These are phyloP conservation scores for Tribonema minus DNA, from an alignment of 108 stramenopile species.

Conservation along the genomic window DNA sequence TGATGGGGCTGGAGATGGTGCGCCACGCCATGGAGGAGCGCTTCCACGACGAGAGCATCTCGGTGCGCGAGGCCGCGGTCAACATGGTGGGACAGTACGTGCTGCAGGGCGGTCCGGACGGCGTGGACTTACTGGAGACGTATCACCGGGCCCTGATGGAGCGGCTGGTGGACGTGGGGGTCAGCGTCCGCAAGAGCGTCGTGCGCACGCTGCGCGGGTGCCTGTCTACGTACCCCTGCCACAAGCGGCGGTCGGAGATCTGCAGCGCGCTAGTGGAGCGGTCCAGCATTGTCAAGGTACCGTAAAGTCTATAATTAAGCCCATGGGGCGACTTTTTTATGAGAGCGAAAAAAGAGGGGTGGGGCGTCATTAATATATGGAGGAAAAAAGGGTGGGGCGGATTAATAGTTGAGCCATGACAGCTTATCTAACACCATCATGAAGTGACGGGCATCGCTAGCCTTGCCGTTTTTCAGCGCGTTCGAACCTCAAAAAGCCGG, in stretches of 20 bases:
- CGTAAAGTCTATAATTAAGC: too few species aligned
- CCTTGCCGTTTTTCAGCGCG: too few species aligned
- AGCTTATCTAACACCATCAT: too few species aligned
- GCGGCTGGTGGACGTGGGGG: conserved; percentile 74
- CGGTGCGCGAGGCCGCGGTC: conserved; percentile 82
- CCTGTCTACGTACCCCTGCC: conserved; percentile 69
- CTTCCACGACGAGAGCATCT: conserved; percentile 80
- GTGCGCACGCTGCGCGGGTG: conserved; percentile 76
- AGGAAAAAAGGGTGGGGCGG: too few species aligned
- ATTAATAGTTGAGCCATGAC: too few species aligned
- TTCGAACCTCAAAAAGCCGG: too few species aligned
- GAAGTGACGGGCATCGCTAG: too few species aligned
- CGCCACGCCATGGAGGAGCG: conserved; percentile 69
- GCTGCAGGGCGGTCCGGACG: conserved; percentile 41
- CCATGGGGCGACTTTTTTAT: too few species aligned
- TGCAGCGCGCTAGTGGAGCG: conserved; percentile 70
- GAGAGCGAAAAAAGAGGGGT: too few species aligned
- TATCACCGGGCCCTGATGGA: conserved; percentile 74
- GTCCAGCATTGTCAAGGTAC: too few species aligned
- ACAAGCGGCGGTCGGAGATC: conserved; percentile 68
- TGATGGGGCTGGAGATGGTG: conserved; percentile 69
- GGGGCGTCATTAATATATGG: too few species aligned
- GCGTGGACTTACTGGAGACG: conserved; percentile 60
- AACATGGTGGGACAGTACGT: conserved; percentile 81
- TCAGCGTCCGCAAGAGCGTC: conserved; percentile 77